A percentile compares a stretch with the other conserved stretches of the same genome.
Evolutionary conservation across 495 filamentous ascomycete genomes (phyloP).

Genomic region (Aspergillus cristatus): DNA sequence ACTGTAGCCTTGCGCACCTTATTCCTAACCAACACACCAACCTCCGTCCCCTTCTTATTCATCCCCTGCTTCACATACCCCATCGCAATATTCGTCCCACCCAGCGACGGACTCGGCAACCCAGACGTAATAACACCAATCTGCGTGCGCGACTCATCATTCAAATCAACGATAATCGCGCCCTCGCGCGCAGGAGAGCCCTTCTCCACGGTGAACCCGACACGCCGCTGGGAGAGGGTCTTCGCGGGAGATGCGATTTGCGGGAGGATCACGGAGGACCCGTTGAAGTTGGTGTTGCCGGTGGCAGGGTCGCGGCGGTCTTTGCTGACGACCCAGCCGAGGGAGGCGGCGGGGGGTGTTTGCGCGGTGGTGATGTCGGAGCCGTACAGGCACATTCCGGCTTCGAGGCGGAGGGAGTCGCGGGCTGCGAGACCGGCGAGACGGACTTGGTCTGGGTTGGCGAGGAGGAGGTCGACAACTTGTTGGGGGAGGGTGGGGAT

Average conservation of each 20-base stretch:
- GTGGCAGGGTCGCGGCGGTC: slow-evolving; percentile 48
- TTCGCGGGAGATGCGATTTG: slow-evolving; percentile 56
- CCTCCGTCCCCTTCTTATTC: slow-evolving; percentile 80
- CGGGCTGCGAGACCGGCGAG: slow-evolving; percentile 83
- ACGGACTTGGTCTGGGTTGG: slow-evolving; percentile 52
- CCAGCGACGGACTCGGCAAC: slow-evolving; percentile 75
- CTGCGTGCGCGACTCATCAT: slow-evolving; percentile 43
- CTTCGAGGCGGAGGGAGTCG: slow-evolving; percentile 87
- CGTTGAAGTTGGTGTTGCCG: slow-evolving; percentile 64
- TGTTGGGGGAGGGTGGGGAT: slow-evolving; percentile 26
- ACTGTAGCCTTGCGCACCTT: slow-evolving; percentile 72
- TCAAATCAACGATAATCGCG: slow-evolving; percentile 59
- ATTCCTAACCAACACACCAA: slow-evolving; percentile 72
- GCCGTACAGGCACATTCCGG: slow-evolving; percentile 98
- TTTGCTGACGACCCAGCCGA: slow-evolving; percentile 81
- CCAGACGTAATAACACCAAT: slow-evolving; percentile 77
- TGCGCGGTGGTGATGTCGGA: slow-evolving; percentile 86
- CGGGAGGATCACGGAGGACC: slow-evolving; percentile 57
- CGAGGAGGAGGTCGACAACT: slow-evolving; percentile 55
- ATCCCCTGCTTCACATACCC: slow-evolving; percentile 76
- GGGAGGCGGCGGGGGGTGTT: slow-evolving; percentile 74
- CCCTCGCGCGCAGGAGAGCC: slow-evolving; percentile 88
- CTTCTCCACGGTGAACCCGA: slow-evolving; percentile 71
- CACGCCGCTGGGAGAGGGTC: slow-evolving; percentile 62
- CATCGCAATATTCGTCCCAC: slow-evolving; percentile 89